phyloP scores from a whole-genome alignment of 2,329 filamentous ascomycete genomes.

The Fusarium verrucosum region DNA sequence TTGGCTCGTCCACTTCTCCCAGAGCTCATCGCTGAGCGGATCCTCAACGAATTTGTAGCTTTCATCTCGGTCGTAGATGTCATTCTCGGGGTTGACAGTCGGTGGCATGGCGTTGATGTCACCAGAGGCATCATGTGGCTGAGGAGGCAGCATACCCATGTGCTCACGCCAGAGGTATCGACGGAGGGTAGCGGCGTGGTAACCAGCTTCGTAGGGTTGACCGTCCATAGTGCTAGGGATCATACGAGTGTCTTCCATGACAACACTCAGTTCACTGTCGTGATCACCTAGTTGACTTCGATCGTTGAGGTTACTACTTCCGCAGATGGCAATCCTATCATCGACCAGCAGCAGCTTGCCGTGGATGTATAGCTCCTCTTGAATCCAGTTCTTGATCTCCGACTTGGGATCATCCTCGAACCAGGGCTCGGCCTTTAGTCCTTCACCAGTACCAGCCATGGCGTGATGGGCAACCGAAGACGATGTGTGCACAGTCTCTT shows the following conservation, averaged over 20 bases:
- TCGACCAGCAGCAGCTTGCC: slow-evolving; percentile 90
- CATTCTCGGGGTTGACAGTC: slow-evolving; percentile 70
- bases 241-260: slow-evolving; percentile 83
- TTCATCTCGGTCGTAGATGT: slow-evolving; percentile 68
- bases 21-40: slow-evolving; percentile 73
- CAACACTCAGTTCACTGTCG: slow-evolving; percentile 89
- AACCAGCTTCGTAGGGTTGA: slow-evolving; percentile 77
- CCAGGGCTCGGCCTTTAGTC: slow-evolving; percentile 76
- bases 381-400: slow-evolving; percentile 89
- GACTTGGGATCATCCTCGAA: slow-evolving; percentile 74
- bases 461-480: slow-evolving; percentile 76
- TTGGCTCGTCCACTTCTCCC: slow-evolving; percentile 72
- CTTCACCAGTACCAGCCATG: slow-evolving; percentile 69
- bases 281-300: slow-evolving; percentile 87
- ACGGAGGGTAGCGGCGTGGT: slow-evolving; percentile 82
- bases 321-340: slow-evolving; percentile 84
- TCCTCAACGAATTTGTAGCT: slow-evolving; percentile 74
- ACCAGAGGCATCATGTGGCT: slow-evolving; percentile 71
- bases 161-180: slow-evolving; percentile 92
- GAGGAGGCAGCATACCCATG: slow-evolving; percentile 79
- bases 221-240: slow-evolving; percentile 82
- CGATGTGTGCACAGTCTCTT: slow-evolving; percentile 51
- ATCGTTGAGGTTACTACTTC: slow-evolving; percentile 92
- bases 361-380: slow-evolving; percentile 96
- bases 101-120: slow-evolving; percentile 81